Base-by-base conservation (phyloP, 768 basidiomycete species). In the Asterophora parasitica region DNA sequence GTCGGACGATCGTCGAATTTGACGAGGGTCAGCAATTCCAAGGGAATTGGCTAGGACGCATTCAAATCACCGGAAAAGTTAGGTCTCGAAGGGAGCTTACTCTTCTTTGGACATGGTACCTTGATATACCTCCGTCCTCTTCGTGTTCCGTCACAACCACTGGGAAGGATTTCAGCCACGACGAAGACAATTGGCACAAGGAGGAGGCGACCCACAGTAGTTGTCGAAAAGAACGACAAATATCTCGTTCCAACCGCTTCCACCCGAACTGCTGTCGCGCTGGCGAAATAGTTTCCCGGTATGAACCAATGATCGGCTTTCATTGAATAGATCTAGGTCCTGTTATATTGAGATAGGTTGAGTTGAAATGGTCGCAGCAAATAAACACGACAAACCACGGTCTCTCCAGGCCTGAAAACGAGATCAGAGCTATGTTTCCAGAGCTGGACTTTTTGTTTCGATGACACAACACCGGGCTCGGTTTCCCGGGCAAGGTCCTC, bases 191-290 rank as follows among this genome's bases (percentile, higher is more conserved):
- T 31, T 3, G 23, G 28, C 2, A 31, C 32, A 27, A 49, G 19
- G 26, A 49, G 19, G 26, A 27, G n/a, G 12, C 20, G 11, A 65
- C 86, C 62, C 57, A 92, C 92, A 63, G 58, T 96, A 99, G 60
- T 98, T 92, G 61, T 99, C 96, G 61, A 99, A 96, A 4, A 99
- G 70, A 46, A 97, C 72, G 2, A 94, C 85, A 54, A 85, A 88
- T 1, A 94, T 71, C 57, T 97, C 92, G 15, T 79, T 81, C 85
- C 90, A 93, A 33, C 81, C 85, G 51, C 71, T 84, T 77, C 79
- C 79, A 61, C 86, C 83, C 51, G 87, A 77, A 15, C 83, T 84
- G 15, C 79, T 81, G 33, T 95, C 92, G 4, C 89, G 86, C 52
- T 92, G 89, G 39, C 92, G 78, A 37, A 87, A 71, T 16, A 97